Percentiles rank a stretch among this genome's conserved stretches.
Evolutionary conservation across 2,329 filamentous ascomycete species (phyloP).

Genomic region (Alternaria burnsii): DNA sequence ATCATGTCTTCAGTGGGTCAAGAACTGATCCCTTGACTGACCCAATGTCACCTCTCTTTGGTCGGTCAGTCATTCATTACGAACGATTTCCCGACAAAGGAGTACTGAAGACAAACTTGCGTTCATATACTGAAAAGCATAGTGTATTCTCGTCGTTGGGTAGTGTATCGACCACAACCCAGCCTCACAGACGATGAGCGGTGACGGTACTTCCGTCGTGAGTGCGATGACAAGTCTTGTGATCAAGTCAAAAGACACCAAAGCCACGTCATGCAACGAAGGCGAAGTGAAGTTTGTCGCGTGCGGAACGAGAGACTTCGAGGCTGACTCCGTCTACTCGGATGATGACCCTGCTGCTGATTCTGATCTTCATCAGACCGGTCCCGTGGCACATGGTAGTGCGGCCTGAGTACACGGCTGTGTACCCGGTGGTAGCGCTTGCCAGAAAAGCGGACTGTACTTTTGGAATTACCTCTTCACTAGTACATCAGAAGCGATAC

Average conservation of each 20-base stretch:
- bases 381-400: neutral
- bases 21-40: neutral
- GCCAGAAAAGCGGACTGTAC: neutral
- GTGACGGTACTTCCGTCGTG: neutral
- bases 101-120: fast-evolving
- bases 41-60: neutral
- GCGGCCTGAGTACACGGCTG: neutral
- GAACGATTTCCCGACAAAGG: neutral
- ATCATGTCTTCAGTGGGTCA: neutral
- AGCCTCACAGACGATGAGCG: neutral
- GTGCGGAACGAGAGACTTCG: neutral
- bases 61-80: too few species aligned
- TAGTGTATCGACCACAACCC: neutral
- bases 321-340: neutral
- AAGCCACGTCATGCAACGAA: neutral
- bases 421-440: neutral
- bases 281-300: neutral
- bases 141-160: fast-evolving
- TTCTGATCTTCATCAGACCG: neutral
- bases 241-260: neutral
- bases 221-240: neutral
- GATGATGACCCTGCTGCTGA: neutral
- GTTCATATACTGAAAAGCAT: neutral
- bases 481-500: neutral
- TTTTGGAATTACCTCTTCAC: neutral